Percentiles rank a stretch among this genome's conserved stretches.
Conservation (phyloP, 106 monocot genomes). For the Dendrobium catenatum region DNA sequence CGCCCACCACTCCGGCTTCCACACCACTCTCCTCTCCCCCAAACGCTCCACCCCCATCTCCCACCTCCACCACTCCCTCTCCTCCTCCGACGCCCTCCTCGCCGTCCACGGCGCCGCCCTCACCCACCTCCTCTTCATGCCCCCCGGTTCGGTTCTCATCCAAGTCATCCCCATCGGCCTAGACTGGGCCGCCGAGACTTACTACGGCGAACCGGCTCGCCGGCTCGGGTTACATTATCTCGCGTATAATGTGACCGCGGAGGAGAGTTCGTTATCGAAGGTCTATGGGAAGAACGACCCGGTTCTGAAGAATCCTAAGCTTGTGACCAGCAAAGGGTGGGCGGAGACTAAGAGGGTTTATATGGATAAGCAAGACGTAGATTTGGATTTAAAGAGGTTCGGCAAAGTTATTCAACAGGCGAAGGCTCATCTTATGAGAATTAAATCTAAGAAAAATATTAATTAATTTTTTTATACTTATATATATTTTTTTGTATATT, state of each 20-base stretch:
- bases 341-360: conserved; percentile 65
- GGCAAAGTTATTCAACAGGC: background rate
- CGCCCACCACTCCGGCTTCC: conserved; percentile 41
- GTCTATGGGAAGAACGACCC: conserved; percentile 24
- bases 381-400: conserved; percentile 27
- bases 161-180: conserved; percentile 79
- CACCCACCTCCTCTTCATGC: conserved; percentile 84
- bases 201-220: conserved; percentile 69
- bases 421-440: background rate
- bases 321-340: conserved; percentile 49
- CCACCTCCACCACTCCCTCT: conserved; percentile 35
- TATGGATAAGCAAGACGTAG: conserved; percentile 52
- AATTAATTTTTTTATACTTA: too few relatives aligned
- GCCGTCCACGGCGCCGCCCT: conserved; percentile 85
- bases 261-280: conserved; percentile 62
- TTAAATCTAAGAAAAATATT: too few relatives aligned
- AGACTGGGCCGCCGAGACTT: conserved; percentile 76
- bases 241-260: conserved; percentile 44
- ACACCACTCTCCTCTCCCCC: conserved; percentile 37
- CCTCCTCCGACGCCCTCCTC: conserved; percentile 56
- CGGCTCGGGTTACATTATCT: conserved; percentile 58
- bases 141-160: conserved; percentile 44
- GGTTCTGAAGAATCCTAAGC: conserved; percentile 26
- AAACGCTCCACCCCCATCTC: conserved; percentile 35
- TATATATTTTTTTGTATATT: background rate